Conservation (phyloP, 345 rosid species). For the Rubroshorea leprosula region DNA sequence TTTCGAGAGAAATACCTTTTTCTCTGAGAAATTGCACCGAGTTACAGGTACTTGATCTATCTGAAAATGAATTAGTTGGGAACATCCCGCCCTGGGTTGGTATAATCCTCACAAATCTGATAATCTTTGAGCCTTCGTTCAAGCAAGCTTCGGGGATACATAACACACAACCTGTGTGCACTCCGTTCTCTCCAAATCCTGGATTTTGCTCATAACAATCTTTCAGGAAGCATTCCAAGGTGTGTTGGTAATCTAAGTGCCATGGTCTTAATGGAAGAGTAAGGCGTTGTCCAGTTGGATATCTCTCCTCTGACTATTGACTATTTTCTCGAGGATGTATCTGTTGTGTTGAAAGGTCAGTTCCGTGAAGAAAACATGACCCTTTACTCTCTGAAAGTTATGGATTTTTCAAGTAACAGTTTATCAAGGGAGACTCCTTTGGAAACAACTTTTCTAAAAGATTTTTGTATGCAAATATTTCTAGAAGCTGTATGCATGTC, state of each 20-base stretch:
- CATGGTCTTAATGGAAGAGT: neutral
- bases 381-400: slow-evolving; percentile 3
- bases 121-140: slow-evolving; percentile 4
- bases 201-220: slow-evolving; percentile 15
- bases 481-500: too few relatives aligned
- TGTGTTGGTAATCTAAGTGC: neutral
- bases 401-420: slow-evolving; percentile 19
- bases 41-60: slow-evolving; percentile 13
- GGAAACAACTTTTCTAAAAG: slow-evolving; percentile 6
- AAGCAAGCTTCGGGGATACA: slow-evolving; percentile 8
- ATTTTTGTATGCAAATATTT: too few relatives aligned
- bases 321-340: neutral
- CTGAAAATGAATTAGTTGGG: slow-evolving; percentile 18
- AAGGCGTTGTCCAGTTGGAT: too few relatives aligned
- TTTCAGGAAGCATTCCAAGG: slow-evolving; percentile 2
- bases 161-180: slow-evolving; percentile 1
- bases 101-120: neutral
- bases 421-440: slow-evolving; percentile 8
- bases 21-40: slow-evolving; percentile 7
- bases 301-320: too few relatives aligned
- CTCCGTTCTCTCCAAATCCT: slow-evolving; percentile 8
- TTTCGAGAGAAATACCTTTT: neutral
- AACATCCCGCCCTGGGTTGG: slow-evolving; percentile 17
- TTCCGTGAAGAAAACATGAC: slow-evolving; percentile 3
- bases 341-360: slow-evolving; percentile 8